phyloP scores from a whole-genome alignment of 257 asterid species.

The Striga asiatica region DNA sequence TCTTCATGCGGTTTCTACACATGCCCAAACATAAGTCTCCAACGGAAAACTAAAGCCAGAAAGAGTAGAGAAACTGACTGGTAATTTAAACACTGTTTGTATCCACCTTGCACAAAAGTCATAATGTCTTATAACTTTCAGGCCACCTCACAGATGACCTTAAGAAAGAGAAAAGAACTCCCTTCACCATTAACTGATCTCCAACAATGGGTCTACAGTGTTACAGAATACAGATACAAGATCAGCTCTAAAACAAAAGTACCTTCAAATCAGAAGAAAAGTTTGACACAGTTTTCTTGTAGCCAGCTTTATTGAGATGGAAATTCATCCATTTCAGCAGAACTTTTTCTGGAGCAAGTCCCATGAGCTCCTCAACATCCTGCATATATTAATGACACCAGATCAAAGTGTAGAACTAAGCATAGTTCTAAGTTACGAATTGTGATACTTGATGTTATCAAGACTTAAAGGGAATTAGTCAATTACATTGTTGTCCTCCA shows the following conservation, averaged over 20 bases:
- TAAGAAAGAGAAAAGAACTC: background rate
- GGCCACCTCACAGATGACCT: background rate
- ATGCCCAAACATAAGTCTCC: background rate
- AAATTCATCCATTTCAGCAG: constrained; percentile 95
- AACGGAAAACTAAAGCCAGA: background rate
- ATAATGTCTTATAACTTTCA: background rate
- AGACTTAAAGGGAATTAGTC: constrained; percentile 10
- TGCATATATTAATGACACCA: constrained; percentile 31
- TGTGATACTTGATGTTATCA: background rate
- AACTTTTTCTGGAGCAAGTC: constrained; percentile 94
- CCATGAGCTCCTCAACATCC: constrained; percentile 97
- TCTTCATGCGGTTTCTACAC: background rate
- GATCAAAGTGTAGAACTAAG: constrained; percentile 21
- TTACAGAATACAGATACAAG: constrained; percentile 1
- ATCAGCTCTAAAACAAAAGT: constrained; percentile 9
- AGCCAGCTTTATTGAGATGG: constrained; percentile 91
- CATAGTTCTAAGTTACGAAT: constrained; percentile 14
- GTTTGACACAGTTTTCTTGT: constrained; percentile 68
- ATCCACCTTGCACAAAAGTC: background rate
- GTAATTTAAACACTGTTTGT: constrained; percentile 3
- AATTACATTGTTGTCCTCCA: constrained; percentile 84
- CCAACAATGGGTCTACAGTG: constrained; percentile 3
- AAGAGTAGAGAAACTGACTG: background rate
- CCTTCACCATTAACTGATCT: constrained; percentile 3
- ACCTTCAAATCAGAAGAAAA: constrained; percentile 94